Evolutionary conservation across 2,329 filamentous ascomycete species (phyloP).

Genomic region (Colletotrichum eleusines): DNA sequence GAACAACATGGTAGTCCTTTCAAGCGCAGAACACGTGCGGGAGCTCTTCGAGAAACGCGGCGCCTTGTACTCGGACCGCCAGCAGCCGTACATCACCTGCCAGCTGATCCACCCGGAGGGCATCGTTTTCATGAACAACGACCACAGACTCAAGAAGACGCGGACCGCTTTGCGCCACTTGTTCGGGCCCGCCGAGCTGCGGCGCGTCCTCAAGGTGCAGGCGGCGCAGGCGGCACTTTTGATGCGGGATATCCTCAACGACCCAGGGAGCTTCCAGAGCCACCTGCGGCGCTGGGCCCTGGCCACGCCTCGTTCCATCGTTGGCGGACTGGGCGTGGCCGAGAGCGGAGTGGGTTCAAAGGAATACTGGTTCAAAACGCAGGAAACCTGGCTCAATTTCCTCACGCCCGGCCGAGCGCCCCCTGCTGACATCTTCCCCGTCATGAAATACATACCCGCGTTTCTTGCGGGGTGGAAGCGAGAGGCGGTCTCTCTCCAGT

Average conservation of each 20-base stretch:
- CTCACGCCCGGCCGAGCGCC: slow-evolving; percentile 46
- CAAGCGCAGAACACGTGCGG: slow-evolving; percentile 48
- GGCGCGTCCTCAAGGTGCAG: slow-evolving; percentile 39
- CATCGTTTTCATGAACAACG: slow-evolving; percentile 30
- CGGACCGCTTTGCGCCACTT: slow-evolving; percentile 42
- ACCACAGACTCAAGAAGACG: slow-evolving; percentile 22
- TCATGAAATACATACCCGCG: slow-evolving; percentile 56
- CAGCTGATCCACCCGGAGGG: slow-evolving; percentile 44
- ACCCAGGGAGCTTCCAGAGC: slow-evolving; percentile 35
- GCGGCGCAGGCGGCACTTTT: slow-evolving; percentile 44
- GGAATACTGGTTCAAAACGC: slow-evolving; percentile 43
- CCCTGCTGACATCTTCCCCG: slow-evolving; percentile 46
- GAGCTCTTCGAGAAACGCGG: slow-evolving; percentile 55
- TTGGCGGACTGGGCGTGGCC: slow-evolving; percentile 43
- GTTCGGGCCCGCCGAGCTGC: slow-evolving; percentile 44
- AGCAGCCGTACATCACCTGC: slow-evolving; percentile 47
- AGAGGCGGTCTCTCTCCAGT: slow-evolving; percentile 54
- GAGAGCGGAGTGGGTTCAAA: slow-evolving; percentile 40
- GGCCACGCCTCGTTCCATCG: slow-evolving; percentile 44
- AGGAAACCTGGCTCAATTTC: slow-evolving; percentile 44
- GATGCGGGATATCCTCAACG: slow-evolving; percentile 41
- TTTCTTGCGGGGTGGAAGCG: slow-evolving; percentile 61
- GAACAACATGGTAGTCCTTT: slow-evolving; percentile 51
- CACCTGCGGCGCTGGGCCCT: slow-evolving; percentile 45
- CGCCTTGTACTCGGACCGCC: slow-evolving; percentile 54